These are phyloP conservation scores for Ganoderma boninense DNA, from an alignment of 1,284 basidiomycete species.

Conservation along the genomic window DNA sequence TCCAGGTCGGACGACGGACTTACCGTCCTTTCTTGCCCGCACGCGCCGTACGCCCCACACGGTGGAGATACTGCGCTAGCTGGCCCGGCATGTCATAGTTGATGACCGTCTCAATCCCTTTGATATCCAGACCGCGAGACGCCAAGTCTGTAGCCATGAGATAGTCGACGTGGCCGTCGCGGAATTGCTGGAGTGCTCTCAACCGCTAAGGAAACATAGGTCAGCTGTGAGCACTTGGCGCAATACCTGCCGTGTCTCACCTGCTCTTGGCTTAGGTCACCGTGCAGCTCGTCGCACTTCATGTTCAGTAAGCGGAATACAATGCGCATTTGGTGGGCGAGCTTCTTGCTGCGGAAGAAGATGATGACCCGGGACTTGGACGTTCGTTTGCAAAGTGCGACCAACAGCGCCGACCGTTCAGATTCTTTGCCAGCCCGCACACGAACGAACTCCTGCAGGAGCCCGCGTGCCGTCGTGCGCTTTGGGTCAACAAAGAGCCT, in stretches of 20 bases:
- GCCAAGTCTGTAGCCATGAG: slow-evolving; percentile 97
- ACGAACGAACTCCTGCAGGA: slow-evolving; percentile 95
- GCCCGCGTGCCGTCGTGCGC: slow-evolving; percentile 86
- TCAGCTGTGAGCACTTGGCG: background rate
- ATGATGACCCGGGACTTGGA: slow-evolving; percentile 89
- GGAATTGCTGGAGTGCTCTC: slow-evolving; percentile 86
- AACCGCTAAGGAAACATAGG: slow-evolving; percentile 67
- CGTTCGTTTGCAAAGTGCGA: slow-evolving; percentile 87
- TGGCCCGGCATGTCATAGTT: slow-evolving; percentile 99
- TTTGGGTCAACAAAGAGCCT: slow-evolving; percentile 96
- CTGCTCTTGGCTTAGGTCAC: slow-evolving; percentile 95
- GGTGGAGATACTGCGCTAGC: slow-evolving; percentile 93
- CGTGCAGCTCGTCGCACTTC: slow-evolving; percentile 92
- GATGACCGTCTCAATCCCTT: slow-evolving; percentile 96
- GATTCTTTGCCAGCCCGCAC: slow-evolving; percentile 82
- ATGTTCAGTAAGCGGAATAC: slow-evolving; percentile 91
- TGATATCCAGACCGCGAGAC: slow-evolving; percentile 95
- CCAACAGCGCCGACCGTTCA: slow-evolving; percentile 85
- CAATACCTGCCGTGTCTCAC: slow-evolving; percentile 49
- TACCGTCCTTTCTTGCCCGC: slow-evolving; percentile 93
- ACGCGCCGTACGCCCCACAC: slow-evolving; percentile 96
- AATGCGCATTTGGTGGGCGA: slow-evolving; percentile 96
- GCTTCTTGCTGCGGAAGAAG: slow-evolving; percentile 95
- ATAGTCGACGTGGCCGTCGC: slow-evolving; percentile 87
- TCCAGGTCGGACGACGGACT: slow-evolving; percentile 37